Conservation (phyloP, 2,329 filamentous ascomycete genomes). For the Claviceps quebecensis region DNA sequence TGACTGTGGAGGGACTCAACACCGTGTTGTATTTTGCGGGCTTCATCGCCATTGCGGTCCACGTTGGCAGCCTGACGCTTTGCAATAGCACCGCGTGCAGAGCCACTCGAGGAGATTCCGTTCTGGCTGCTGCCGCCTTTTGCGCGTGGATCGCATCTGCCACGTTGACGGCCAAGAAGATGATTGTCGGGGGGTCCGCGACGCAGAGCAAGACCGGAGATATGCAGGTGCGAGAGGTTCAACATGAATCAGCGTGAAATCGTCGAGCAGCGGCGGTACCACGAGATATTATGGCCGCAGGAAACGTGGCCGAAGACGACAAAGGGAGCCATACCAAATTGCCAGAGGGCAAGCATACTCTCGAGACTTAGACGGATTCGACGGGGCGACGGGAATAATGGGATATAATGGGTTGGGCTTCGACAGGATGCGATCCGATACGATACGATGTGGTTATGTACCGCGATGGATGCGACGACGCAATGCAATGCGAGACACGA, state of each 20-base stretch:
- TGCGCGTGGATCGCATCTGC: conserved; percentile 37
- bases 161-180: conserved; percentile 29
- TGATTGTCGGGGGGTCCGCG: conserved; percentile 29
- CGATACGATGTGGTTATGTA: too few relatives aligned
- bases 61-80: conserved; percentile 40
- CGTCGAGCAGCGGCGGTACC: too few relatives aligned
- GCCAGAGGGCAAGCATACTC: too few relatives aligned
- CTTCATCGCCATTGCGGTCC: conserved; percentile 44
- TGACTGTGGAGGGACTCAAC: conserved; percentile 38
- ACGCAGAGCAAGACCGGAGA: conserved; percentile 13
- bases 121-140: conserved; percentile 39
- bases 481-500: too few relatives aligned
- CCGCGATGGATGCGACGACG: too few relatives aligned
- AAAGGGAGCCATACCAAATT: too few relatives aligned
- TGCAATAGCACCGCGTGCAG: conserved; percentile 44
- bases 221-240: conserved; percentile 25
- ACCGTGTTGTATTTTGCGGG: conserved; percentile 44
- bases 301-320: too few relatives aligned
- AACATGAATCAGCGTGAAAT: neutral
- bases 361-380: too few relatives aligned
- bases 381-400: too few relatives aligned
- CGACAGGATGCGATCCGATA: too few relatives aligned
- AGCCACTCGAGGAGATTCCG: conserved; percentile 39
- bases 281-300: too few relatives aligned
- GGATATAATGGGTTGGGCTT: too few relatives aligned